Percentiles rank a stretch among this genome's conserved stretches.
Conservation (phyloP, 1,139 yeast species). For the Magnusiomyces paraingens region DNA sequence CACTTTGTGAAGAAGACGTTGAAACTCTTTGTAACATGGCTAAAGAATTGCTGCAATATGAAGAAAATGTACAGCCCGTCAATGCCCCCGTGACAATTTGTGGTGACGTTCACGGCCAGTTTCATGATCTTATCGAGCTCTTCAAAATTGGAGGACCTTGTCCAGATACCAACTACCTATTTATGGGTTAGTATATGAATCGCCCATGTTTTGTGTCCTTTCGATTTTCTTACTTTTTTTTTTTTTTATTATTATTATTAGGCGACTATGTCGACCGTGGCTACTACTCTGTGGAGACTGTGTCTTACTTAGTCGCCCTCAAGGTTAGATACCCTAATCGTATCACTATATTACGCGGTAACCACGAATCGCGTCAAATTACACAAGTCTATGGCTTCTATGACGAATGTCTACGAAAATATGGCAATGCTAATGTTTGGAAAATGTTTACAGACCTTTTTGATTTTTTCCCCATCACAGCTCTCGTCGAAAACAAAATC, state of each 20-base stretch:
- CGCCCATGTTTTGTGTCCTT: no score
- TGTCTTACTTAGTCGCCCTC: constrained; percentile 67
- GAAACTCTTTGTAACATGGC: constrained; percentile 61
- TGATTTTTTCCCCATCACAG: constrained; percentile 91
- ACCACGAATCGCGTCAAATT: constrained; percentile 95
- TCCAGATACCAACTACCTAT: constrained; percentile 73
- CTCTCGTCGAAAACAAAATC: constrained; percentile 74
- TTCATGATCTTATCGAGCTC: constrained; percentile 85
- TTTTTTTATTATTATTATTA: no score
- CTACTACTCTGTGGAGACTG: constrained; percentile 88
- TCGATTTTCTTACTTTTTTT: no score
- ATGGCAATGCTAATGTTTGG: constrained; percentile 96
- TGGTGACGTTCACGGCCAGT: constrained; percentile 97
- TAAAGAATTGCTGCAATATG: constrained; percentile 37
- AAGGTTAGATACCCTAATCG: constrained; percentile 92
- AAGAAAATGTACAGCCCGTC: constrained; percentile 90
- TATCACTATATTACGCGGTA: constrained; percentile 88
- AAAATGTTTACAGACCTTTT: constrained; percentile 68
- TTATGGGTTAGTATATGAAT: constrained; percentile 45
- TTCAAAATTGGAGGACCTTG: constrained; percentile 86
- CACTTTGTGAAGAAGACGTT: constrained; percentile 73
- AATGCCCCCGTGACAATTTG: constrained; percentile 97
- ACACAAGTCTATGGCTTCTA: constrained; percentile 98
- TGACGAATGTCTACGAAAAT: constrained; percentile 93
- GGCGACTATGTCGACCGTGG: constrained; percentile 93